phyloP scores from a whole-genome alignment of 768 basidiomycete genomes.

The Nidularia sp. region DNA sequence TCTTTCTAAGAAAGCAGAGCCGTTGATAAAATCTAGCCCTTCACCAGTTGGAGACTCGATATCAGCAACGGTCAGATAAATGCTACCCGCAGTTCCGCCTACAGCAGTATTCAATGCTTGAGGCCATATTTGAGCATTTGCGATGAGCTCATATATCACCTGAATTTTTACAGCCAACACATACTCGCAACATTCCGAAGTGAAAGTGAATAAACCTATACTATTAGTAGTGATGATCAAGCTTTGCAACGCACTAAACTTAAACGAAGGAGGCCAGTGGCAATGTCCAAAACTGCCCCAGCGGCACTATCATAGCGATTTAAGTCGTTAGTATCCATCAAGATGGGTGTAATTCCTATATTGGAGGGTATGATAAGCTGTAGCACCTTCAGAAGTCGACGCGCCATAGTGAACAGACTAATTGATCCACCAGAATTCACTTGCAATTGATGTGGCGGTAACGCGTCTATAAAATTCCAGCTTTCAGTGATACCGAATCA shows the following conservation, averaged over 20 bases:
- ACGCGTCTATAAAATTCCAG: conserved; percentile 27
- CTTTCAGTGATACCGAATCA: background rate
- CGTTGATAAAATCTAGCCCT: conserved; percentile 63
- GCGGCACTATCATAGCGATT: conserved; percentile 38
- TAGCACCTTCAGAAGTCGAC: conserved; percentile 11
- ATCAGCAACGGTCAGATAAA: conserved; percentile 57
- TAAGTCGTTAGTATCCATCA: conserved; percentile 44
- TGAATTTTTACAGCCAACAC: conserved; percentile 9
- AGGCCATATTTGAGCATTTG: conserved; percentile 37
- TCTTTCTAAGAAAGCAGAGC: conserved; percentile 36
- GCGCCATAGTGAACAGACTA: conserved; percentile 48
- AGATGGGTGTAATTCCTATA: conserved; percentile 38
- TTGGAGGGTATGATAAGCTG: too few species aligned
- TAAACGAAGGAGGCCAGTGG: conserved; percentile 48
- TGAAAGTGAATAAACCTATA: conserved; percentile 15
- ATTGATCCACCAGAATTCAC: conserved; percentile 57
- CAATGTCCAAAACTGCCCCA: conserved; percentile 32
- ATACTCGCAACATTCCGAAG: too few species aligned
- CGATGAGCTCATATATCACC: conserved; percentile 46
- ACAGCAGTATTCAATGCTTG: conserved; percentile 51
- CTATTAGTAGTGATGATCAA: conserved; percentile 44
- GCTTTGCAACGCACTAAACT: conserved; percentile 48
- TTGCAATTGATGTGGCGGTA: conserved; percentile 41
- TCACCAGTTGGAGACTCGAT: conserved; percentile 44
- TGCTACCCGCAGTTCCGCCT: conserved; percentile 44